Percentiles rank a stretch among this genome's conserved stretches.
phyloP scores from a whole-genome alignment of 2,329 filamentous ascomycete species.

The Colletotrichum acutatum region DNA sequence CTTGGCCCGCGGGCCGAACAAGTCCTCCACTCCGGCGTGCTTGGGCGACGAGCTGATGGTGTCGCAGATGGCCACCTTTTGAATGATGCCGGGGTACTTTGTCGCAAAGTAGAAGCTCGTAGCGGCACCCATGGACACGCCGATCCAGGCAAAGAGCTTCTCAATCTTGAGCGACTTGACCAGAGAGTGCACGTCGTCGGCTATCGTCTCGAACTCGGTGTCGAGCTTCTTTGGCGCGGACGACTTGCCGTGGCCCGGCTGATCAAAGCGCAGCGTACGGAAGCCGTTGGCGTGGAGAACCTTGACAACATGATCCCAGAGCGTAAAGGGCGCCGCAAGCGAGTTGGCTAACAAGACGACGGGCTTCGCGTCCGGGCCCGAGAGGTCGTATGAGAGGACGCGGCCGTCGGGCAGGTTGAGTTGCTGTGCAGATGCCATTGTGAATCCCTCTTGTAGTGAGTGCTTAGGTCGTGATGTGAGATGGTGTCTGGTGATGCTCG shows the following conservation, averaged over 20 bases:
- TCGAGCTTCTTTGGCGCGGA: conserved; percentile 45
- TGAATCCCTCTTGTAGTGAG: conserved; percentile 42
- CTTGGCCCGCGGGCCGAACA: conserved; percentile 48
- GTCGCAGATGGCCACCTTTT: conserved; percentile 52
- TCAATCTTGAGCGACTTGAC: conserved; percentile 45
- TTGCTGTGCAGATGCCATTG: conserved; percentile 38
- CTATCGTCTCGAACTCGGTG: conserved; percentile 52
- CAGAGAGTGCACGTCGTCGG: conserved; percentile 50
- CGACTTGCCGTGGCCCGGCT: conserved; percentile 55
- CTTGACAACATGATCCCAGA: conserved; percentile 53
- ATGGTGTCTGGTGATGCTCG: neutral
- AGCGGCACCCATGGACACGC: conserved; percentile 57
- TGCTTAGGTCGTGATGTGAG: conserved; percentile 37
- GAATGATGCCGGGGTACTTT: conserved; percentile 50
- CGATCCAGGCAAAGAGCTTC: conserved; percentile 53
- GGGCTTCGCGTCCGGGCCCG: conserved; percentile 40
- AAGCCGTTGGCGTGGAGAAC: conserved; percentile 48
- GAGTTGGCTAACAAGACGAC: conserved; percentile 53
- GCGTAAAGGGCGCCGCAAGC: conserved; percentile 47
- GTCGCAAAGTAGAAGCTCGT: conserved; percentile 52
- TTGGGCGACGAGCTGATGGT: conserved; percentile 51
- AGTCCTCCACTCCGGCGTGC: conserved; percentile 48
- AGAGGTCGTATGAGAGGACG: conserved; percentile 44
- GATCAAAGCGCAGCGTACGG: conserved; percentile 55
- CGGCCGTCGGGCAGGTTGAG: conserved; percentile 43